Conservation (phyloP, 176 grass and related monocot species). For the Musa acuminata region DNA sequence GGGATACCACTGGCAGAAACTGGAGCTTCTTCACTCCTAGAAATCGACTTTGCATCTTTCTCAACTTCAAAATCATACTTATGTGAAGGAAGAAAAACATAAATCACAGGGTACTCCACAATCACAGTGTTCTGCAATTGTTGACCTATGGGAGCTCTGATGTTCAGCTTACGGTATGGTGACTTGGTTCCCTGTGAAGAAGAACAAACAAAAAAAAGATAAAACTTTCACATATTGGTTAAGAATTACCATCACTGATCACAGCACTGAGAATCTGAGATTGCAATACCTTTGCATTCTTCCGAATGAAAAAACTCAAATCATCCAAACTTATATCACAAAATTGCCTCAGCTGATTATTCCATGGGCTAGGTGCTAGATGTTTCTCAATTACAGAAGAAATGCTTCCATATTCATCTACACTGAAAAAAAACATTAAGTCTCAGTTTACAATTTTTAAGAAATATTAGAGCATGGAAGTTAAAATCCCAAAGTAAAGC, state of each 20-base stretch:
- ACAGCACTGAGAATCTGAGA: conserved; percentile 3
- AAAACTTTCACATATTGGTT: neutral
- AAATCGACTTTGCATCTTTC: conserved; percentile 22
- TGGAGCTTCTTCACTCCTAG: conserved; percentile 16
- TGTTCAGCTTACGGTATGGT: conserved; percentile 40
- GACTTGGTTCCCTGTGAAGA: conserved; percentile 43
- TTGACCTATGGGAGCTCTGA: conserved; percentile 39
- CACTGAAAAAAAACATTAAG: conserved; percentile 35
- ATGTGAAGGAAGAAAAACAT: conserved; percentile 71
- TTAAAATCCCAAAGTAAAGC: neutral
- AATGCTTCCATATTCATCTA: conserved; percentile 56
- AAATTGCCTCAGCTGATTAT: conserved; percentile 62
- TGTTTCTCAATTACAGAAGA: conserved; percentile 60
- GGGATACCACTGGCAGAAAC: conserved; percentile 7
- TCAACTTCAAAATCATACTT: conserved; percentile 55
- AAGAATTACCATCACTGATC: conserved; percentile 7
- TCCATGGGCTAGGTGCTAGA: conserved; percentile 72
- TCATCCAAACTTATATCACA: conserved; percentile 38
- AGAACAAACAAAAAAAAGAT: neutral
- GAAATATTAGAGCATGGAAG: neutral
- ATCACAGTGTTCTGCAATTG: conserved; percentile 55
- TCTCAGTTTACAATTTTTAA: neutral
- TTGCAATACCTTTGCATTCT: conserved; percentile 52
- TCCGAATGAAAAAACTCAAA: conserved; percentile 77
- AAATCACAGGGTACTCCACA: conserved; percentile 67